phyloP scores from a whole-genome alignment of 192 early-diverging fungal genomes.

The Pilaira anomala region DNA sequence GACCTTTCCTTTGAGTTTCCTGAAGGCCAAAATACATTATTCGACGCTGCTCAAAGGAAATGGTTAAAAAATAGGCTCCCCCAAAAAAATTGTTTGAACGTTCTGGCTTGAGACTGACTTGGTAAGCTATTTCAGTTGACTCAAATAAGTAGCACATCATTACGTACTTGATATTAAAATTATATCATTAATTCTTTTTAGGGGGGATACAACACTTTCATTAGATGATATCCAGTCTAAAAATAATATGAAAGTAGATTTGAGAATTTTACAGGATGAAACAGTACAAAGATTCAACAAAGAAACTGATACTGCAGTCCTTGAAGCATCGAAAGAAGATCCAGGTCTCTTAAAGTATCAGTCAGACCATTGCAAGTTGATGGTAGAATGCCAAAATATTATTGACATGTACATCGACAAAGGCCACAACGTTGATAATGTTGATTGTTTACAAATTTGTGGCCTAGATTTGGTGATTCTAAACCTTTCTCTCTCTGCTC shows the following conservation, averaged over 20 bases:
- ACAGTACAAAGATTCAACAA: not conserved
- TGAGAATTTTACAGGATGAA: not conserved
- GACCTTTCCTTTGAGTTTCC: not conserved
- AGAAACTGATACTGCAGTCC: not conserved
- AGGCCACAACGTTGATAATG: not conserved
- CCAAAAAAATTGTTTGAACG: too few relatives aligned
- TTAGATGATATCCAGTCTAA: not conserved
- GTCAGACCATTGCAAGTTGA: not conserved
- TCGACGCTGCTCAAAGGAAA: not conserved
- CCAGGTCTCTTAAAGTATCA: not conserved
- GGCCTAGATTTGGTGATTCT: not conserved
- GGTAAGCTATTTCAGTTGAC: not conserved
- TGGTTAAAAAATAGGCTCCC: not conserved
- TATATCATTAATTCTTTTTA: not conserved
- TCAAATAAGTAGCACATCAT: not conserved
- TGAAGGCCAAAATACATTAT: not conserved
- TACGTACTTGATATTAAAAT: not conserved
- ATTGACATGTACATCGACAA: not conserved
- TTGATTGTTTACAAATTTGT: not conserved
- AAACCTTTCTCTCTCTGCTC: not conserved
- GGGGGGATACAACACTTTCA: not conserved
- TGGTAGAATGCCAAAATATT: not conserved
- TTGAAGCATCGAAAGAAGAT: not conserved
- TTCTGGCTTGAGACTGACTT: too few relatives aligned
- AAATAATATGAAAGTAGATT: not conserved